Base-by-base conservation (phyloP, 2,329 filamentous ascomycete genomes). In the Aspergillus arachidicola region DNA sequence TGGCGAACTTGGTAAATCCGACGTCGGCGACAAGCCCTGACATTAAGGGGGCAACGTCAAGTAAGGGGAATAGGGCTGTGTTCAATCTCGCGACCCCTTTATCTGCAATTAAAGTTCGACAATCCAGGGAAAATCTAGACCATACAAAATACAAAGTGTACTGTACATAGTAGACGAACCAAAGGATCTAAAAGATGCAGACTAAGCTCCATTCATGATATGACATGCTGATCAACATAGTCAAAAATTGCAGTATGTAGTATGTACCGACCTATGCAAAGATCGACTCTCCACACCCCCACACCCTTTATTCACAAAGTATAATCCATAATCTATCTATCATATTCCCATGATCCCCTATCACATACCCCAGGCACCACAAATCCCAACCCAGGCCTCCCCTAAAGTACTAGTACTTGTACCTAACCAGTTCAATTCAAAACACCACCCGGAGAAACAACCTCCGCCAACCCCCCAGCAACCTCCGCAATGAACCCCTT, bases 401-500 rank as follows among this genome's bases (percentile, higher is more conserved):
- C 34, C 32, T 9, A 34, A 3, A 12, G 32, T 34, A 4, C 11
- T 34, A 28, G 5, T 28, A 28, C 26, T 4, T 11, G 10, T 34
- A 12, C 32, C 32, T 34, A 16, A 36, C 14, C 14, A 36, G 34
- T 36, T 53, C 30, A 30, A 26, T 32, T 32, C 12, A 6, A 28
- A 53, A 11, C 6, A 28, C 1, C 26, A 28, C 12, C 26, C 21
- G 5, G 26, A 5, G 51, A 21, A 34, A 36, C 51, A 14, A 36
- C 12, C 28, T 36, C 32, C 51, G 30, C 4, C 51, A 36, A 23
- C 19, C 36, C 11, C 12, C 19, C 10, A 14, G 51, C 30, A 54
- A 54, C 28, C 28, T 54, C 51, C 16, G 19, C 46, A 34, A 76
- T 66, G 23, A 74, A 41, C 10, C 55, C 61, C 48, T 62, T 61